phyloP scores from a whole-genome alignment of 495 filamentous ascomycete genomes.

The Neurospora tetrasperma region DNA sequence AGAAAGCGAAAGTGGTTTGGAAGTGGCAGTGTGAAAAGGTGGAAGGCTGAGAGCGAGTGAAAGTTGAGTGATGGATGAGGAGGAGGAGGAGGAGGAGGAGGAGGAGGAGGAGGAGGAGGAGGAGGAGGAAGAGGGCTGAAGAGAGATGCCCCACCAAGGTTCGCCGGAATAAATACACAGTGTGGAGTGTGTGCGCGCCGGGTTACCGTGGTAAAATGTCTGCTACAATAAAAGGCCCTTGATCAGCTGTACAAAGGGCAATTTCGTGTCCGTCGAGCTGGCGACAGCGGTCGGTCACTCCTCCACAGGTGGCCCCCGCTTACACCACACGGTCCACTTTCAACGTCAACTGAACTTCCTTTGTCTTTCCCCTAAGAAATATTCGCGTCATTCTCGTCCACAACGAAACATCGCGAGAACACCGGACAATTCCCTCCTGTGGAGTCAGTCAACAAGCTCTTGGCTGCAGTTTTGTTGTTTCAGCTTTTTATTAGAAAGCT shows the following conservation, averaged over 20 bases:
- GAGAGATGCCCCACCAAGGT: neutral
- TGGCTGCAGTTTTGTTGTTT: neutral
- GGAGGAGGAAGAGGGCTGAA: neutral
- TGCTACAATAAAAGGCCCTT: neutral
- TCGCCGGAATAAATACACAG: neutral
- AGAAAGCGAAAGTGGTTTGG: neutral
- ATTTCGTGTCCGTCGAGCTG: neutral
- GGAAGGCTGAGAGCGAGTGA: neutral
- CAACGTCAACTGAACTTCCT: neutral
- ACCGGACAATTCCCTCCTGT: neutral
- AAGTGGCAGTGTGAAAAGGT: neutral
- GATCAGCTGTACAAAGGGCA: neutral
- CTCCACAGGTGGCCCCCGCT: neutral
- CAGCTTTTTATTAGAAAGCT: neutral
- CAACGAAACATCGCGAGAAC: neutral
- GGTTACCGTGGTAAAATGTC: neutral
- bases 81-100: too few species aligned
- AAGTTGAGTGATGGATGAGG: neutral
- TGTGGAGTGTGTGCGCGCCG: neutral
- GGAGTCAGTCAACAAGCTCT: neutral
- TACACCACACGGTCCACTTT: neutral
- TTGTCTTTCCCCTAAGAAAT: neutral
- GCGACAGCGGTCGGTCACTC: neutral
- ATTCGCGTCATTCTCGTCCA: neutral
- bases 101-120: too few species aligned